Percentiles rank a stretch among this genome's conserved stretches.
These are phyloP conservation scores for Syzygium syzygioides DNA, from an alignment of 441 rosid species.

Conservation along the genomic window DNA sequence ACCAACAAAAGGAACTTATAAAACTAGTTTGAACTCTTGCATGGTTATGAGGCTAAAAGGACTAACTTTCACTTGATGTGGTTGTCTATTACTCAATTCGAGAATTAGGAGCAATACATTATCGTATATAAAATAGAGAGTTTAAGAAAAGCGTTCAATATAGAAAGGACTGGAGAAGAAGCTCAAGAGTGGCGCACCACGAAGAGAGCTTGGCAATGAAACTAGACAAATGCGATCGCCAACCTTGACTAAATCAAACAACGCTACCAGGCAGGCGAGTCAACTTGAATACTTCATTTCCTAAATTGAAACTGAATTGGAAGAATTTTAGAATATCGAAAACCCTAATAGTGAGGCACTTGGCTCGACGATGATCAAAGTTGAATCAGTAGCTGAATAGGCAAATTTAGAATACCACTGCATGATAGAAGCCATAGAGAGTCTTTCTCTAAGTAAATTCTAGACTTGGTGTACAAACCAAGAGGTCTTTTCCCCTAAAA, in stretches of 20 bases:
- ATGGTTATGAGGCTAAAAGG: background rate
- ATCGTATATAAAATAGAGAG: background rate
- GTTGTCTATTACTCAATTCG: background rate
- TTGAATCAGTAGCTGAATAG: background rate
- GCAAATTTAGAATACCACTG: background rate
- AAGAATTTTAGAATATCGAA: background rate
- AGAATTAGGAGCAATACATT: background rate
- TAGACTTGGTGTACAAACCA: background rate
- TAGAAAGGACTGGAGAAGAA: background rate
- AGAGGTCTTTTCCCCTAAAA: background rate
- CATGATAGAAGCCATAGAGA: background rate
- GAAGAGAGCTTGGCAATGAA: background rate
- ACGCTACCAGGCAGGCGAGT: rapidly evolving
- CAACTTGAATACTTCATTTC: background rate
- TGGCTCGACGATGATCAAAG: background rate
- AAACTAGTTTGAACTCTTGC: background rate
- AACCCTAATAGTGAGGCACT: background rate
- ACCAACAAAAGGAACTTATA: background rate
- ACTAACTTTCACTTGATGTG: background rate
- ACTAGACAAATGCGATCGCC: background rate
- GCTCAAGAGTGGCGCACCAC: background rate
- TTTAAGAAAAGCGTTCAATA: background rate
- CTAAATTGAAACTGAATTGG: background rate
- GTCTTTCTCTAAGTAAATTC: background rate
- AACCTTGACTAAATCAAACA: background rate